These are phyloP conservation scores for Escallonia rubra DNA, from an alignment of 129 eudicot genomes.

Conservation along the genomic window DNA sequence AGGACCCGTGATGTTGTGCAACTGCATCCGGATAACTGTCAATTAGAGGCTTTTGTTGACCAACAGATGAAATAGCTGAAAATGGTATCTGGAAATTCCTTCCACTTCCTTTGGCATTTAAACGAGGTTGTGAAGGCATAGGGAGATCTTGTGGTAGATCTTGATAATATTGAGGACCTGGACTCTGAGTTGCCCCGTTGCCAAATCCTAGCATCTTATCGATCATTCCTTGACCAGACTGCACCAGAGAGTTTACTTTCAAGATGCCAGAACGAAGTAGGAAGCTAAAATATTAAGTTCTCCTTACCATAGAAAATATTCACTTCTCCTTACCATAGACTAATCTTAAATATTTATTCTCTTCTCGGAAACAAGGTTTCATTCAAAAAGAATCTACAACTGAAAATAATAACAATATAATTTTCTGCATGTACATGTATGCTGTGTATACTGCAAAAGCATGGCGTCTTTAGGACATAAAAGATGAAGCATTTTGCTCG, in stretches of 20 bases:
- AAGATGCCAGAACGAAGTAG: neutral
- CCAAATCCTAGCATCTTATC: constrained; percentile 36
- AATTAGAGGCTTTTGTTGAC: constrained; percentile 33
- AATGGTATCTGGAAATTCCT: constrained; percentile 17
- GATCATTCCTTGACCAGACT: constrained; percentile 49
- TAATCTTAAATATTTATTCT: too few species aligned
- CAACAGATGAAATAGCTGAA: constrained; percentile 17
- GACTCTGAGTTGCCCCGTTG: constrained; percentile 33
- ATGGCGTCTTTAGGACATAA: too few species aligned
- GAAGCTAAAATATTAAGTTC: too few species aligned
- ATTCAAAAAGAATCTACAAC: too few species aligned
- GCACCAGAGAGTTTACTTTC: constrained; percentile 8
- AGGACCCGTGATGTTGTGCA: constrained; percentile 28
- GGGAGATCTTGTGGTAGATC: constrained; percentile 40
- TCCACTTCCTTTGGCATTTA: constrained; percentile 25
- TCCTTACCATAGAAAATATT: too few species aligned
- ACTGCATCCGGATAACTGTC: constrained; percentile 30
- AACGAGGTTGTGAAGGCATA: constrained; percentile 35
- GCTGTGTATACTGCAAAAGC: too few species aligned
- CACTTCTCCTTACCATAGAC: too few species aligned
- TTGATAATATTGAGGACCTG: constrained; percentile 36
- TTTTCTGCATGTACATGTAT: too few species aligned
- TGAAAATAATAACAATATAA: too few species aligned
- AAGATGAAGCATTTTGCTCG: too few species aligned
- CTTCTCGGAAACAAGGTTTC: too few species aligned